Evolutionary conservation across 768 basidiomycete species (phyloP).

Genomic region (Amyloporia xantha): DNA sequence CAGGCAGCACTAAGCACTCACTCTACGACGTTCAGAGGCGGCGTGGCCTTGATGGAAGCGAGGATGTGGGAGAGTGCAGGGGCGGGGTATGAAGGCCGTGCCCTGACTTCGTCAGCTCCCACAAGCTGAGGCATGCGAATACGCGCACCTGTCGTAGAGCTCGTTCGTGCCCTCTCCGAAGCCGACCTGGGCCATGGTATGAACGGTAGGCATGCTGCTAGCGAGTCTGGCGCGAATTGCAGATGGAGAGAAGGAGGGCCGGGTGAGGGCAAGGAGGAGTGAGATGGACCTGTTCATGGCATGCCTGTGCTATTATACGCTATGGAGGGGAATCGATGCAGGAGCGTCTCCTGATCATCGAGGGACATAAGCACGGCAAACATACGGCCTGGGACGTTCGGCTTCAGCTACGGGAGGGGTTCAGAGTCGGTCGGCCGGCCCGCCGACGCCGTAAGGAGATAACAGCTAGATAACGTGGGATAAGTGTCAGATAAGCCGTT

Average conservation of each 20-base stretch:
- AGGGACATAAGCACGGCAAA: no score
- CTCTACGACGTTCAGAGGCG: slow-evolving; percentile 63
- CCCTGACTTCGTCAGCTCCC: slow-evolving; percentile 46
- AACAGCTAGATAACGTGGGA: no score
- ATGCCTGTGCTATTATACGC: no score
- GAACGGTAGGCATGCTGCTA: slow-evolving; percentile 34
- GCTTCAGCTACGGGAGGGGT: no score
- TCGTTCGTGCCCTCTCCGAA: slow-evolving; percentile 82
- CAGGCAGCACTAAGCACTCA: no score
- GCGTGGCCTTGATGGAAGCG: slow-evolving; percentile 30
- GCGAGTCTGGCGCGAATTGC: background rate
- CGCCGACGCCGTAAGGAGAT: no score
- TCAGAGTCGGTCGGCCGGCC: no score
- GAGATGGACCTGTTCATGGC: background rate
- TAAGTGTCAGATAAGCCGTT: background rate
- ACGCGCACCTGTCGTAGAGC: slow-evolving; percentile 59
- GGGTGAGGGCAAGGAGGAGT: background rate
- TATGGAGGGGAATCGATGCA: no score
- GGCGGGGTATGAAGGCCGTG: slow-evolving; percentile 77
- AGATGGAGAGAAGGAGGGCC: background rate
- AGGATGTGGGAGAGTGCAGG: slow-evolving; percentile 57
- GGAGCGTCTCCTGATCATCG: no score
- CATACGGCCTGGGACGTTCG: no score
- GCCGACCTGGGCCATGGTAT: slow-evolving; percentile 61
- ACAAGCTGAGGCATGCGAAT: background rate